Base-by-base conservation (phyloP, 2,329 filamentous ascomycete genomes). In the Arthrinium phaeospermum region DNA sequence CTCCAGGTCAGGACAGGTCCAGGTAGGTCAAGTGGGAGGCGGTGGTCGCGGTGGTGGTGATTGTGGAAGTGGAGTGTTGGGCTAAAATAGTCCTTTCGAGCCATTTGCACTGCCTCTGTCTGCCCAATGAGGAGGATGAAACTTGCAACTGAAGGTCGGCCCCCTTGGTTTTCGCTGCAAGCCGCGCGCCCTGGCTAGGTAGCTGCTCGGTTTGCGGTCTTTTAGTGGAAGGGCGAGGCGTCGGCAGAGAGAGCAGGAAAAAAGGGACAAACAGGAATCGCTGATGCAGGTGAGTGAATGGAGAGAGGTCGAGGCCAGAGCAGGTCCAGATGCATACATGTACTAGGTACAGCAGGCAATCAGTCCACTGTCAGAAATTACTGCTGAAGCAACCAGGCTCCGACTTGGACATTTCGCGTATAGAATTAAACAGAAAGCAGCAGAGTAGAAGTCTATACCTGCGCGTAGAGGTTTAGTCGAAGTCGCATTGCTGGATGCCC, bases 1-100 rank as follows among this genome's bases (percentile, higher is more conserved):
- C 16, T 27, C 6, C 46, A 10, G 27, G 53, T 22, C 16, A 37
- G n/a, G 49, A 27, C 51, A 57, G 24, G 51, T 57, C 24, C 53
- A 61, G 57, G 57, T n/a, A n/a, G 34, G 34, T 19, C 34, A 37
- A 41, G 57, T n/a, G 57, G 57, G 30, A n/a, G 53, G 30, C 10
- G 53, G 53, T 34, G 30, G 53, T 57, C 24, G 53, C 37, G 57
- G 57, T 64, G 57, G 34, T 64, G 57, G 57, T 64, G 57, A 64
- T 64, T 64, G 57, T 64, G 57, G 30, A 64, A 64, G 57, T 64
- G 57, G 57, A 41, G 57, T 64, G 57, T 64, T 64, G 57, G 57
- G 57, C 57, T 64, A 64, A 64, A 64, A 41, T 64, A 64, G 57
- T 64, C 57, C 57, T 64, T 10, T 64, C 34, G 34, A 41, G 57